Conservation (phyloP, 2,329 filamentous ascomycete species). For the Aspergillus piperis region DNA sequence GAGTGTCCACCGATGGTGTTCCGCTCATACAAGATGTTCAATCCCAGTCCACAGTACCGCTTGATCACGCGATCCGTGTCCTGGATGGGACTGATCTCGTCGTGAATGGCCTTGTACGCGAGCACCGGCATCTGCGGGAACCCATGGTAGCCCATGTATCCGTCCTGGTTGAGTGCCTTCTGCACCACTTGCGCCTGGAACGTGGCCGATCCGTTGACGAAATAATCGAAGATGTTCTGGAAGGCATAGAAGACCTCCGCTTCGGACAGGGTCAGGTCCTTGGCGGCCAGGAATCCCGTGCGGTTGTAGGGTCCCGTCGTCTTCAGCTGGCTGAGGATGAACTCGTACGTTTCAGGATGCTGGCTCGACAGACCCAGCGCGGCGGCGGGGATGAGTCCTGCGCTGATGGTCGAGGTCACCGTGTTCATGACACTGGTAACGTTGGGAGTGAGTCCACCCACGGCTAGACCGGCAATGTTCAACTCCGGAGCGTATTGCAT, state of each 20-base stretch:
- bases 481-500: conserved; percentile 7
- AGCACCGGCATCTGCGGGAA: conserved; percentile 18
- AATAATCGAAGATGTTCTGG: conserved; percentile 18
- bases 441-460: conserved; percentile 9
- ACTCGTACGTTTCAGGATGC: background rate
- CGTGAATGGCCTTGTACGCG: conserved; percentile 34
- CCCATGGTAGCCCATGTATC: conserved; percentile 19
- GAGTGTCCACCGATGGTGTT: conserved; percentile 30
- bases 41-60: conserved; percentile 16
- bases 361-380: conserved; percentile 2
- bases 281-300: conserved; percentile 7
- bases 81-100: conserved; percentile 31
- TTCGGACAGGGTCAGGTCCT: conserved; percentile 6
- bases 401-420: background rate
- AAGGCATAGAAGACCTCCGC: background rate
- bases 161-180: conserved; percentile 14
- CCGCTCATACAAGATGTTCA: conserved; percentile 28
- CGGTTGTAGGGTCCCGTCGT: background rate
- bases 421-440: conserved; percentile 6
- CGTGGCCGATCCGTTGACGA: conserved; percentile 12
- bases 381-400: background rate
- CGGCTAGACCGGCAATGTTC: background rate
- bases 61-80: conserved; percentile 31
- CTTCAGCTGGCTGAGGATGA: conserved; percentile 1
- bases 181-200: conserved; percentile 12